Percentiles rank a stretch among this genome's conserved stretches.
Conservation (phyloP, 495 filamentous ascomycete species). For the Usnea hakonensis region DNA sequence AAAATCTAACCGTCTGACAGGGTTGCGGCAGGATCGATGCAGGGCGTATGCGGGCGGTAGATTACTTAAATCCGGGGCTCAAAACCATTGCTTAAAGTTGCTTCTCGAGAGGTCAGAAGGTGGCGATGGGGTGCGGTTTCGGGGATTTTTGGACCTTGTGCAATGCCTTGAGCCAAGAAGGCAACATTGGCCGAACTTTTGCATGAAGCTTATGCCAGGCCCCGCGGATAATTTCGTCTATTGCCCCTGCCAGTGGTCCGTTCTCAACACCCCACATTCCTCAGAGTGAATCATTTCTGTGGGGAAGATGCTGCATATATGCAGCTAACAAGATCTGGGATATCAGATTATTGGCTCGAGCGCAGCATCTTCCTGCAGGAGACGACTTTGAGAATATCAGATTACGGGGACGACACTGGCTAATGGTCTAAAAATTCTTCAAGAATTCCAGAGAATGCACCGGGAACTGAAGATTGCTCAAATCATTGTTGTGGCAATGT, state of each 20-base stretch:
- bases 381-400: not conserved
- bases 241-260: not conserved
- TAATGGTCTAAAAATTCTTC: not conserved
- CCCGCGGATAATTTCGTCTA: not conserved
- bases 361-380: not conserved
- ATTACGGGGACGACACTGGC: not conserved
- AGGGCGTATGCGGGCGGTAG: not conserved
- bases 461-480: not conserved
- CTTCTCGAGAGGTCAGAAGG: not conserved
- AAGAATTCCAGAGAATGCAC: not conserved
- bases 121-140: no score
- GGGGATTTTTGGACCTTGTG: no score
- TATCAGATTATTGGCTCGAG: not conserved
- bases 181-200: not conserved
- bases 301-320: slow-evolving; percentile 6
- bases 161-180: not conserved
- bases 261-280: not conserved
- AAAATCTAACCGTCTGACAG: not conserved
- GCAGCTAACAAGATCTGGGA: slow-evolving; percentile 3
- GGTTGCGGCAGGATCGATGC: not conserved
- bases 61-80: not conserved
- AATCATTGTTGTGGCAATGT: no score
- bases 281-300: not conserved
- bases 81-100: not conserved
- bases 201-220: slow-evolving; percentile 3